Base-by-base conservation (phyloP, 352 stramenopile species). In the Plasmopara muralis region DNA sequence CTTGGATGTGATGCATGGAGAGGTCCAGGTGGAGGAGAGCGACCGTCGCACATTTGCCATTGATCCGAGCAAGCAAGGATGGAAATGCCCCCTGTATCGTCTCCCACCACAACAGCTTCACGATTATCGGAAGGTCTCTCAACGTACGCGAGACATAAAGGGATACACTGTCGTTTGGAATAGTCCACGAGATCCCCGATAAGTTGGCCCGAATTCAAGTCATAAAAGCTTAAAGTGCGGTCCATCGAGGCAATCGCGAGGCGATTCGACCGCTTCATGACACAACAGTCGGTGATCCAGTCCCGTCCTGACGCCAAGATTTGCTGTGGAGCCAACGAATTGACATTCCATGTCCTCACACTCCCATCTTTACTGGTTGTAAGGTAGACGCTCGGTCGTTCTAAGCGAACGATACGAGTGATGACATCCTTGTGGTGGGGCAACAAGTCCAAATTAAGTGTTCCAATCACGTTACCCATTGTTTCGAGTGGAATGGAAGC, bases 201-300 rank as follows among this genome's bases (percentile, higher is more conserved):
- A 25, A 84, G 51, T 43, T 87, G 71, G 13, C 73, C 72, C 0
- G 75, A 85, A 29, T 64, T 64, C 8, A 92, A 64, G 43, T 93
- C 83, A 61, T 89, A 89, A 47, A 93, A 83, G 20, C 68, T 70
- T 9, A 93, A 56, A 14, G 77, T 84, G 28, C 72, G 74, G 44
- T 89, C 86, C 72, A 90, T 89, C 45, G 77, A 89, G 12, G 77
- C 70, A 18, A 93, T 72, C 0, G 79, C 81, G n/a, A 93, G 58
- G 0, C 81, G 78, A 51, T 93, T 91, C 8, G 76, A 90, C 18
- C 75, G 69, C 41, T 78, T 77, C 83, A 93, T 93, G 45, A 87
- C 71, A 38, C 72, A 83, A 49, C 70, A 83, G 49, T 89, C 78
- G 0, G 80, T 91, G 38, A 93, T 63, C 80, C 80, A 91, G 60